These are phyloP conservation scores for Eucalyptus regnans DNA, from an alignment of 345 rosid genomes.

Conservation along the genomic window DNA sequence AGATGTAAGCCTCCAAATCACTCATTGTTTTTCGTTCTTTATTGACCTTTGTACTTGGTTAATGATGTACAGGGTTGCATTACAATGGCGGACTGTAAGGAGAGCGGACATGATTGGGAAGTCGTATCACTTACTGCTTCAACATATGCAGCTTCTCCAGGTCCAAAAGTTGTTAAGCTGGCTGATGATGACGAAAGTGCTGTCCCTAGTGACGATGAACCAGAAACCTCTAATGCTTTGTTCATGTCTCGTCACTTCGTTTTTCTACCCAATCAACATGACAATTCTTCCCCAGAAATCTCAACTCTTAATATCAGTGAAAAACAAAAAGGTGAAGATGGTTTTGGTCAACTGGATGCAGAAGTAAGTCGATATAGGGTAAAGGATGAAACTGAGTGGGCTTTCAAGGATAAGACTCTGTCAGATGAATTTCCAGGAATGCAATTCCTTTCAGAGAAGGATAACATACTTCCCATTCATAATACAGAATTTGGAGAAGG, in stretches of 20 bases:
- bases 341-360: slow-evolving; percentile 11
- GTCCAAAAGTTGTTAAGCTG: slow-evolving; percentile 36
- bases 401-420: slow-evolving; percentile 34
- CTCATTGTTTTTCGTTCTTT: neutral
- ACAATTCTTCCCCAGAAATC: slow-evolving; percentile 42
- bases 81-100: slow-evolving; percentile 11
- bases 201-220: slow-evolving; percentile 15
- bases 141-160: slow-evolving; percentile 84
- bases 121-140: slow-evolving; percentile 92
- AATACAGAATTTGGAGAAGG: slow-evolving; percentile 30
- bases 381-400: slow-evolving; percentile 46
- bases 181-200: slow-evolving; percentile 23
- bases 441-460: slow-evolving; percentile 30
- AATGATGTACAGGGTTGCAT: neutral
- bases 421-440: slow-evolving; percentile 47
- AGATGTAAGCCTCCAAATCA: neutral
- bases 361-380: slow-evolving; percentile 30
- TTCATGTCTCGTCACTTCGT: slow-evolving; percentile 77
- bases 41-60: neutral
- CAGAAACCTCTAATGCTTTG: slow-evolving; percentile 52
- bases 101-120: slow-evolving; percentile 87
- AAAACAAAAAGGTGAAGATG: slow-evolving; percentile 23
- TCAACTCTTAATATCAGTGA: slow-evolving; percentile 6
- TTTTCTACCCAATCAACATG: slow-evolving; percentile 62
- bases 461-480: slow-evolving; percentile 5